Conservation (phyloP, 2,329 filamentous ascomycete genomes). For the Apiospora marii region DNA sequence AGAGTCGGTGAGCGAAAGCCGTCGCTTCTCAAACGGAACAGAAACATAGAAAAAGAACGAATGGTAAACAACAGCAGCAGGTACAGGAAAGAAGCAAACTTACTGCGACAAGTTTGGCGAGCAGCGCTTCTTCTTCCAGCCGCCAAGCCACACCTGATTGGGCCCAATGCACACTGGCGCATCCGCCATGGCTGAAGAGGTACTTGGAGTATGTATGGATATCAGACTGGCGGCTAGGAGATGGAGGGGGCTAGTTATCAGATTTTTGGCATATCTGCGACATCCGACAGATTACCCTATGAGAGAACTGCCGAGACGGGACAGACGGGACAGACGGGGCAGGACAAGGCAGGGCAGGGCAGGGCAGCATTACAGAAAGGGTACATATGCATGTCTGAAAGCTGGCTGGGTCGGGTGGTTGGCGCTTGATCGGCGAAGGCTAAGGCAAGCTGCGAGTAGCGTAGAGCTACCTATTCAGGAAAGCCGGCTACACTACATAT, state of each 20-base stretch:
- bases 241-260: background rate
- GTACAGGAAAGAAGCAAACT: background rate
- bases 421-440: background rate
- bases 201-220: background rate
- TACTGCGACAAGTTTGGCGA: background rate
- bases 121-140: background rate
- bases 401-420: background rate
- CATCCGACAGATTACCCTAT: background rate
- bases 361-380: background rate
- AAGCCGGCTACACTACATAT: background rate
- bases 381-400: background rate
- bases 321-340: background rate
- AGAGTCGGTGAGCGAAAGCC: background rate
- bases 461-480: background rate
- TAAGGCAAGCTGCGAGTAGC: background rate
- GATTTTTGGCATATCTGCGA: background rate
- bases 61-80: background rate
- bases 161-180: background rate
- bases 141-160: slow-evolving; percentile 1
- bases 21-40: background rate
- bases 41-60: background rate
- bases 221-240: background rate
- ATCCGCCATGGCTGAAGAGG: background rate
- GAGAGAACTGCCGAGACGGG: slow-evolving; percentile 1
- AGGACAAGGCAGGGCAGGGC: background rate